phyloP scores from a whole-genome alignment of 1,284 basidiomycete species.

The Pseudomicrostroma phylloplanum region DNA sequence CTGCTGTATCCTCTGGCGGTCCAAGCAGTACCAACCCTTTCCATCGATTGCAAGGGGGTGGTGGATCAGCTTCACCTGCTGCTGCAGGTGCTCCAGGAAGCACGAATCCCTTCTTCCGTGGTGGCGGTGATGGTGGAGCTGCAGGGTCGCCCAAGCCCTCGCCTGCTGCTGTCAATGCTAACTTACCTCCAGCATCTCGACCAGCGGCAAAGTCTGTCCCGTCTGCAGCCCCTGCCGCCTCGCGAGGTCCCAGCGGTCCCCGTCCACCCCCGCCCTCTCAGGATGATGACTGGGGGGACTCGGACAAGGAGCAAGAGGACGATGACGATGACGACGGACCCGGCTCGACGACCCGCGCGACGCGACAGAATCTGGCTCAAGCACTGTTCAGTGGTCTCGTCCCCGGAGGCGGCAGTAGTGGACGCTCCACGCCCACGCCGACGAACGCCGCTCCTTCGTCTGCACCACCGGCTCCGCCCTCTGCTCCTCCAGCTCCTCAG shows the following conservation, averaged over 20 bases:
- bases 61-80: slow-evolving; percentile 18
- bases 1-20: slow-evolving; percentile 11
- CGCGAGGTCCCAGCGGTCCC: neutral
- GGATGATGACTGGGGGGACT: slow-evolving; percentile 47
- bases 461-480: slow-evolving; percentile 9
- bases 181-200: slow-evolving; percentile 25
- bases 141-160: slow-evolving; percentile 9
- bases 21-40: slow-evolving; percentile 36
- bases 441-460: slow-evolving; percentile 4
- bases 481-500: slow-evolving; percentile 23
- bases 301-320: slow-evolving; percentile 43
- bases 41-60: slow-evolving; percentile 37
- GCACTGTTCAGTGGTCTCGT: slow-evolving; percentile 46
- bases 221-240: too few species aligned
- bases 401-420: slow-evolving; percentile 21
- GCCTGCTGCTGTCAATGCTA: slow-evolving; percentile 7
- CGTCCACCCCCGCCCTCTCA: slow-evolving; percentile 14
- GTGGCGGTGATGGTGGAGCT: slow-evolving; percentile 15
- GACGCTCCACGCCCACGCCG: slow-evolving; percentile 29
- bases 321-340: slow-evolving; percentile 45
- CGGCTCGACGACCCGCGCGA: slow-evolving; percentile 41
- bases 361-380: slow-evolving; percentile 46
- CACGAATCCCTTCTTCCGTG: slow-evolving; percentile 45
- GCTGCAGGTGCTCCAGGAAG: slow-evolving; percentile 12
- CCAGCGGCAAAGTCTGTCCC: too few species aligned